Conservation (phyloP, 1,139 yeast genomes). For the Debaryomycetaceae sp. region DNA sequence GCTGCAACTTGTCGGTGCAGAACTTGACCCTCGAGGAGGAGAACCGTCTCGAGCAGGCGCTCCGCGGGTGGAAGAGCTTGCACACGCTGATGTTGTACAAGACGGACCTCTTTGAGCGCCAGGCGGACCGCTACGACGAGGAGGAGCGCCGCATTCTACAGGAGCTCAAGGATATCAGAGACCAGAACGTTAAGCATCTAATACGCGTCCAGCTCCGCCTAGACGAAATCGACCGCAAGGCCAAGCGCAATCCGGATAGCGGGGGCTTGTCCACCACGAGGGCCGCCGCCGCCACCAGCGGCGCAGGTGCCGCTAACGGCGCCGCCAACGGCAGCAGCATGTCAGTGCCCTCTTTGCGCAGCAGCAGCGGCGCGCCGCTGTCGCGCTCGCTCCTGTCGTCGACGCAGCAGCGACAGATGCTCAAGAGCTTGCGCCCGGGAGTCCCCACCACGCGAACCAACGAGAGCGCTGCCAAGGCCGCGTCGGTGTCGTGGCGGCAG, state of each 20-base stretch:
- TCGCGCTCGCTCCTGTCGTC: constrained; percentile 12
- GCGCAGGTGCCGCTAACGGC: too few species aligned
- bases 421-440: constrained; percentile 34
- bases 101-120: constrained; percentile 51
- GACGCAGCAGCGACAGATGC: constrained; percentile 22
- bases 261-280: neutral
- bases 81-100: constrained; percentile 57
- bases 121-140: constrained; percentile 25
- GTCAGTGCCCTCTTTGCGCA: constrained; percentile 28
- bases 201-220: constrained; percentile 39
- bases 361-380: constrained; percentile 10
- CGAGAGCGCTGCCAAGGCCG: constrained; percentile 39
- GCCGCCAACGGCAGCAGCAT: constrained; percentile 10
- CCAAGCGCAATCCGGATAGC: too few species aligned
- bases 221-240: constrained; percentile 31
- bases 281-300: constrained; percentile 9
- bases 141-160: constrained; percentile 42
- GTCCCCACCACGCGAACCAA: constrained; percentile 8
- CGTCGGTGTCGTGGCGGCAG: constrained; percentile 39
- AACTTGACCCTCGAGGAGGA: constrained; percentile 57
- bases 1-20: constrained; percentile 54
- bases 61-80: constrained; percentile 68
- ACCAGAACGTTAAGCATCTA: constrained; percentile 47
- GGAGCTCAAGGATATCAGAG: constrained; percentile 47
- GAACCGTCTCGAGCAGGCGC: constrained; percentile 48